These are phyloP conservation scores for Podaxis sp. DNA, from an alignment of 768 basidiomycete genomes.

Conservation along the genomic window DNA sequence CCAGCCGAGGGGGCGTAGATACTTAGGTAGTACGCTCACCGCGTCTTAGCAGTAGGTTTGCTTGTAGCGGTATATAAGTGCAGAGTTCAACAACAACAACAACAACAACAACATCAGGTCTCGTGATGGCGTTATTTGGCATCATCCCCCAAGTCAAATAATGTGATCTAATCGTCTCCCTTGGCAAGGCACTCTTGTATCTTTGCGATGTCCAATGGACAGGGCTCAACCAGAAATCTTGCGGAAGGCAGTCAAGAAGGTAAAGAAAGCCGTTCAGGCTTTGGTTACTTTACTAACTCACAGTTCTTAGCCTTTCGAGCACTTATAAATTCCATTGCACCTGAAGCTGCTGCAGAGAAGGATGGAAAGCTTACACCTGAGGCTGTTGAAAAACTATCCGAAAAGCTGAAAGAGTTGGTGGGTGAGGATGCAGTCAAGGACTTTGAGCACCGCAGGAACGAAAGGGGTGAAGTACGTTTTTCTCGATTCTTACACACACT, in stretches of 20 bases:
- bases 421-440: constrained; percentile 34
- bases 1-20: too few relatives aligned
- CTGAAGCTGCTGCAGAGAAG: constrained; percentile 19
- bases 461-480: constrained; percentile 58
- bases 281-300: background rate
- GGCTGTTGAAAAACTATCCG: constrained; percentile 49
- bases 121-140: constrained; percentile 12
- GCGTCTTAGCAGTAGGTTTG: too few relatives aligned
- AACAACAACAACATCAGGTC: too few relatives aligned
- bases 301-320: constrained; percentile 32
- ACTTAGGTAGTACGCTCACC: too few relatives aligned
- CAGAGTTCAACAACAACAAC: too few relatives aligned
- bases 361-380: constrained; percentile 37
- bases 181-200: background rate
- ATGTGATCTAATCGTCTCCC: background rate
- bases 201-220: constrained; percentile 13
- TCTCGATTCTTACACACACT: constrained; percentile 13
- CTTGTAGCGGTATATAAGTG: too few relatives aligned
- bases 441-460: constrained; percentile 35
- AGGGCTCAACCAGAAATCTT: constrained; percentile 22
- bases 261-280: constrained; percentile 7
- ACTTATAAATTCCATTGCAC: constrained; percentile 35
- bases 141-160: background rate
- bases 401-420: constrained; percentile 56
- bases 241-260: constrained; percentile 26